These are phyloP conservation scores for Hyphopichia fennica DNA, from an alignment of 1,139 yeast genomes.

Conservation along the genomic window DNA sequence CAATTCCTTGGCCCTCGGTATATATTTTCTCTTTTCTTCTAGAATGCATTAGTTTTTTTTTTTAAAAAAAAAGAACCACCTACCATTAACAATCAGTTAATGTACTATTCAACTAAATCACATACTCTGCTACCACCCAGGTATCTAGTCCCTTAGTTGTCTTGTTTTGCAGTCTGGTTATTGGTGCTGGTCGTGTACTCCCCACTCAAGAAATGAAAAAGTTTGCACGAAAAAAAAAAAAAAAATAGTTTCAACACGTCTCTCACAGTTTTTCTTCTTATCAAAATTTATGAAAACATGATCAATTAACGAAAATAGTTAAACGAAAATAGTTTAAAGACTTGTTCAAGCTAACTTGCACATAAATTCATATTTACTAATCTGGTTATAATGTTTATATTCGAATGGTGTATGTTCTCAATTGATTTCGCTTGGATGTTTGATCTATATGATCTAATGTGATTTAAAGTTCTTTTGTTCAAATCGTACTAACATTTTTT, in stretches of 20 bases:
- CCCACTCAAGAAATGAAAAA: neutral
- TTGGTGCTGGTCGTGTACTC: neutral
- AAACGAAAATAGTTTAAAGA: neutral
- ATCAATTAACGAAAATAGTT: neutral
- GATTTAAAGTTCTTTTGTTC: too few relatives aligned
- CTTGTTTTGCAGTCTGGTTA: too few relatives aligned
- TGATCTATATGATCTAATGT: too few relatives aligned
- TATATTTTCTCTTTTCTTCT: too few relatives aligned
- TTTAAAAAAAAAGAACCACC: too few relatives aligned
- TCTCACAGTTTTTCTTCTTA: neutral
- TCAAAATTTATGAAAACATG: neutral
- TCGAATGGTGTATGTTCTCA: conserved; percentile 5
- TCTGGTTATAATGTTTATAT: conserved; percentile 3
- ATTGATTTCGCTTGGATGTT: too few relatives aligned
- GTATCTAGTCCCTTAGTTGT: too few relatives aligned
- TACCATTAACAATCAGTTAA: too few relatives aligned
- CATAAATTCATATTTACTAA: neutral
- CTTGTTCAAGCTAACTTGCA: neutral
- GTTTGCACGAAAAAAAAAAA: neutral
- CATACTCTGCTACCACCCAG: too few relatives aligned
- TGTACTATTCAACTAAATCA: too few relatives aligned
- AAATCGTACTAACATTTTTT: conserved; percentile 18
- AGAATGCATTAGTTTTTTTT: too few relatives aligned
- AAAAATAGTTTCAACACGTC: neutral
- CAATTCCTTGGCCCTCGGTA: too few relatives aligned